These are phyloP conservation scores for Stagonosporopsis tanaceti DNA, from an alignment of 2,329 filamentous ascomycete species.

Conservation along the genomic window DNA sequence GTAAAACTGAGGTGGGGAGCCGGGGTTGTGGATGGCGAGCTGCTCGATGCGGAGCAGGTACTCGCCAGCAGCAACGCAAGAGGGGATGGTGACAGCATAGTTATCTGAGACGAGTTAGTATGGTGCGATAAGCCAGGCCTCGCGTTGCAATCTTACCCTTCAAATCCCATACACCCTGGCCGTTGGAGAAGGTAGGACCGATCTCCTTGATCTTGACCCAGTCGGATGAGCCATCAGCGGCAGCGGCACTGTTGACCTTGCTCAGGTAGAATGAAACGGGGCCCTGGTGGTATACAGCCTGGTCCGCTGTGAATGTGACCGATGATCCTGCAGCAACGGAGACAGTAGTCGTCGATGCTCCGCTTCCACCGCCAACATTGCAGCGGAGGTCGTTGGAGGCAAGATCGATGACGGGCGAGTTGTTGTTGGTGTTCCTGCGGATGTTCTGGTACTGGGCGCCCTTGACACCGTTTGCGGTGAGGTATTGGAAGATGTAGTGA, in stretches of 20 bases:
- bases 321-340: slow-evolving; percentile 46
- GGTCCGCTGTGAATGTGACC: slow-evolving; percentile 48
- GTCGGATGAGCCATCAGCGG: slow-evolving; percentile 48
- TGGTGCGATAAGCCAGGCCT: not conserved
- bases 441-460: slow-evolving; percentile 48
- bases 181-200: slow-evolving; percentile 46
- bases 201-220: slow-evolving; percentile 54
- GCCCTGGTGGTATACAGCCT: slow-evolving; percentile 51
- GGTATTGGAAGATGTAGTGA: slow-evolving; percentile 50
- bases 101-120: slow-evolving; percentile 34
- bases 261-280: slow-evolving; percentile 50
- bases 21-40: slow-evolving; percentile 57
- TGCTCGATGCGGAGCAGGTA: slow-evolving; percentile 60
- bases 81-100: slow-evolving; percentile 52
- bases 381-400: slow-evolving; percentile 45
- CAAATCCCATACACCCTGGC: slow-evolving; percentile 46
- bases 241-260: slow-evolving; percentile 44
- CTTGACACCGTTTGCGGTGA: slow-evolving; percentile 48
- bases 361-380: slow-evolving; percentile 44
- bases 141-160: slow-evolving; percentile 28
- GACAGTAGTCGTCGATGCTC: slow-evolving; percentile 42
- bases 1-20: slow-evolving; percentile 36
- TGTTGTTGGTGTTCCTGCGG: slow-evolving; percentile 49
- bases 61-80: slow-evolving; percentile 53
- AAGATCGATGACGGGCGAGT: slow-evolving; percentile 48